Evolutionary conservation across 192 early-diverging fungal genomes (phyloP).

Genomic region (Pilaira anomala): DNA sequence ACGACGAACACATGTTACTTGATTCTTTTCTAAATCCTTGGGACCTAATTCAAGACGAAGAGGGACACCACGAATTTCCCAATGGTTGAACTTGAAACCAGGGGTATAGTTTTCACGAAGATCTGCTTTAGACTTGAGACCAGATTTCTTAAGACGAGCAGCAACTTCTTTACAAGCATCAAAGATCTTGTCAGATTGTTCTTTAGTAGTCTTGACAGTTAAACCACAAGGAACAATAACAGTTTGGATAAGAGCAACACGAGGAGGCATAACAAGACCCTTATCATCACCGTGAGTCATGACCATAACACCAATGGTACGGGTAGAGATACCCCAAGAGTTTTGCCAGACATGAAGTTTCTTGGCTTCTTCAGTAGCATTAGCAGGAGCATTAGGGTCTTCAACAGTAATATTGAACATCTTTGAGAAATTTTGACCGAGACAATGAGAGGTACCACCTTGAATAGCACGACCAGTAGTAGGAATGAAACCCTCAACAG

Average conservation of each 20-base stretch:
- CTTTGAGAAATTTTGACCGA: slow-evolving; percentile 99
- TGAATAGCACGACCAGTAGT: slow-evolving; percentile 97
- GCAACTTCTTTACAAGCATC: slow-evolving; percentile 57
- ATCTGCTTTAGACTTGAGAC: slow-evolving; percentile 35
- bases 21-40: slow-evolving; percentile 83
- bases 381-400: slow-evolving; percentile 64
- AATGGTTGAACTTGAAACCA: slow-evolving; percentile 99
- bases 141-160: slow-evolving; percentile 35
- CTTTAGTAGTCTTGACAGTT: slow-evolving; percentile 80
- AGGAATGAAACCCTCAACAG: slow-evolving; percentile 96
- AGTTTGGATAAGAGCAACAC: slow-evolving; percentile 85
- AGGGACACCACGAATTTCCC: slow-evolving; percentile 95
- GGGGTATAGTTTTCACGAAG: slow-evolving; percentile 53
- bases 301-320: slow-evolving; percentile 98
- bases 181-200: slow-evolving; percentile 62
- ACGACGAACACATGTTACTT: slow-evolving; percentile 78
- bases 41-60: slow-evolving; percentile 96
- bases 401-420: slow-evolving; percentile 97
- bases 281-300: slow-evolving; percentile 99
- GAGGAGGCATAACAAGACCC: slow-evolving; percentile 95
- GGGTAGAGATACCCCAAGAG: slow-evolving; percentile 98
- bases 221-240: slow-evolving; percentile 93
- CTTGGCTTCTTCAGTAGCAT: slow-evolving; percentile 55
- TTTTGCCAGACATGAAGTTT: slow-evolving; percentile 95
- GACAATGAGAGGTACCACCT: slow-evolving; percentile 95